Evolutionary conservation across 2,329 filamentous ascomycete species (phyloP).

Genomic region (Pseudogymnoascus sp.): DNA sequence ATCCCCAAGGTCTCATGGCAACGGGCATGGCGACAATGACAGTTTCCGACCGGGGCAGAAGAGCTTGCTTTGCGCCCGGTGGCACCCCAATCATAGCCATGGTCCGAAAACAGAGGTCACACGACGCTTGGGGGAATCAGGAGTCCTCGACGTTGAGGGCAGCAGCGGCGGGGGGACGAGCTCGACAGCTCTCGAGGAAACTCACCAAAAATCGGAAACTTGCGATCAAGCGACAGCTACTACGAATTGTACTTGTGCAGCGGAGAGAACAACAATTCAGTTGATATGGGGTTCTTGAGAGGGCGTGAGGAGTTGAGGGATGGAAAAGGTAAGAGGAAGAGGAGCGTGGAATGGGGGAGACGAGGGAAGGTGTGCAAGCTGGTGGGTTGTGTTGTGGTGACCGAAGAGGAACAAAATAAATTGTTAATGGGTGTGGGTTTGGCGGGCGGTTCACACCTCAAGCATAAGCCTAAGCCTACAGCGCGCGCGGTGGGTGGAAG

Average conservation of each 20-base stretch:
- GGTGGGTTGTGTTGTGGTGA: conserved; percentile 15
- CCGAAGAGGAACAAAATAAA: conserved; percentile 16
- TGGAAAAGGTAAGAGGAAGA: neutral
- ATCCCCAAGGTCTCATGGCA: neutral
- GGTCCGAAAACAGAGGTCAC: neutral
- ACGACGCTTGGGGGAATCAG: neutral
- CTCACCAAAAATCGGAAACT: conserved; percentile 4
- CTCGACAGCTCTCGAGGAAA: neutral
- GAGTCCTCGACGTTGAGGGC: neutral
- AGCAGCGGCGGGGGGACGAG: neutral
- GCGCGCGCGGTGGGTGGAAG: neutral
- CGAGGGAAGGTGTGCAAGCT: conserved; percentile 12
- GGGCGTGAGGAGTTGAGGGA: conserved; percentile 1
- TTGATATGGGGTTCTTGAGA: neutral
- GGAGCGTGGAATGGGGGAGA: neutral
- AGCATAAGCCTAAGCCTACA: neutral
- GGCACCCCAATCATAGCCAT: neutral
- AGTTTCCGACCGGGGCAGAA: neutral
- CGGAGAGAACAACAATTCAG: neutral
- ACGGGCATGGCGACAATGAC: neutral
- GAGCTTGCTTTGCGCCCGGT: neutral
- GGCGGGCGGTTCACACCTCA: neutral
- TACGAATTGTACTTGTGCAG: neutral
- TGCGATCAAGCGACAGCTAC: conserved; percentile 4
- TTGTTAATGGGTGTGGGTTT: conserved; percentile 13